Conservation (phyloP, 176 grass and related monocot species). For the sorghum (Sorghum bicolor) region DNA sequence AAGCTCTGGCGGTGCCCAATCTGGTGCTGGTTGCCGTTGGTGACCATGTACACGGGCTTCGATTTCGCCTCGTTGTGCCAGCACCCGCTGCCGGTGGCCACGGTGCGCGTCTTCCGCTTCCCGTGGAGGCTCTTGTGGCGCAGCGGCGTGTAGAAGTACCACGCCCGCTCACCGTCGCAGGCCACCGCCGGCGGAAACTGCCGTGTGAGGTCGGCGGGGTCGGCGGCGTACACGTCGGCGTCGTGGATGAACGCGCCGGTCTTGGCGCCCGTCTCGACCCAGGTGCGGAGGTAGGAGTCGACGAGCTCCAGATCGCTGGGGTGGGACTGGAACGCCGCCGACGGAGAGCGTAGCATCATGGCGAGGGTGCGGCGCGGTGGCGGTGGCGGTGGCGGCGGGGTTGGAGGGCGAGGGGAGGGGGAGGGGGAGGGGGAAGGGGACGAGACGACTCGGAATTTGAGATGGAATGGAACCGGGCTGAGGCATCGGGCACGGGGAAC, state of each 20-base stretch:
- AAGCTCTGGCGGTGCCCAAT: conserved; percentile 43
- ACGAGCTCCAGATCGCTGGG: conserved; percentile 41
- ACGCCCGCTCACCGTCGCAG: conserved; percentile 27
- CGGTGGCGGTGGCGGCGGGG: neutral
- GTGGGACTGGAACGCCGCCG: conserved; percentile 31
- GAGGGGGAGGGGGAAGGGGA: neutral
- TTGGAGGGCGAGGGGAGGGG: too few relatives aligned
- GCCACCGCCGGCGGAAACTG: conserved; percentile 25
- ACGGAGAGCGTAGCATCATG: conserved; percentile 31
- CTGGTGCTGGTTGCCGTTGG: neutral
- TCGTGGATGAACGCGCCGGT: conserved; percentile 33
- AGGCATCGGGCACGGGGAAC: neutral
- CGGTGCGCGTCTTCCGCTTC: conserved; percentile 35
- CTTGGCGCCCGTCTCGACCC: conserved; percentile 16
- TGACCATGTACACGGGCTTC: conserved; percentile 23
- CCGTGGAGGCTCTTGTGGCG: conserved; percentile 31
- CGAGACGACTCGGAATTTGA: neutral
- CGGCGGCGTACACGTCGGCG: conserved; percentile 46
- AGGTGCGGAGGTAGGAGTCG: conserved; percentile 27
- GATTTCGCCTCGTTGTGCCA: conserved; percentile 45
- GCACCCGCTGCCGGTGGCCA: conserved; percentile 23
- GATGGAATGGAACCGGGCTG: neutral
- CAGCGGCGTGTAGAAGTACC: conserved; percentile 47
- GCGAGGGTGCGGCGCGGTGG: neutral
- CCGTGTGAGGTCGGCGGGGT: conserved; percentile 17